Percentiles rank a stretch among this genome's conserved stretches.
Conservation (phyloP, 2,329 filamentous ascomycete genomes). For the Colletotrichum scovillei region DNA sequence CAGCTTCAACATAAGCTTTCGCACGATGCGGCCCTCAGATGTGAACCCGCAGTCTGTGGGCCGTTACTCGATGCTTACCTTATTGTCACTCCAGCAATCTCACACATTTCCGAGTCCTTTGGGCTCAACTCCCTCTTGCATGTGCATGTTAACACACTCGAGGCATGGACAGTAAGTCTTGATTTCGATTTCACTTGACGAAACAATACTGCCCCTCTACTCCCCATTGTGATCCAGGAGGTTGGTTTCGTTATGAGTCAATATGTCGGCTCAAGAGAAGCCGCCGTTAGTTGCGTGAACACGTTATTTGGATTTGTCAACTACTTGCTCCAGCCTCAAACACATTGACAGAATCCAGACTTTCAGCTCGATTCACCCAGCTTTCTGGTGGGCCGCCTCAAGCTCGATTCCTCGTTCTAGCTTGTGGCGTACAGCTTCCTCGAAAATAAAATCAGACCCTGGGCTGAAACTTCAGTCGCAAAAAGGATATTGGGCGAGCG, state of each 20-base stretch:
- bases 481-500: neutral
- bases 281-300: neutral
- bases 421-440: neutral
- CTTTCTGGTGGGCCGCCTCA: neutral
- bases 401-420: neutral
- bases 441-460: neutral
- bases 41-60: neutral
- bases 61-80: neutral
- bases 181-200: neutral
- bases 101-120: neutral
- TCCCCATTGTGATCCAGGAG: neutral
- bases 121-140: neutral
- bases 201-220: neutral
- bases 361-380: neutral
- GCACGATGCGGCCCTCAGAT: conserved; percentile 5
- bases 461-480: no score
- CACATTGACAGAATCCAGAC: neutral
- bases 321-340: neutral
- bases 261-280: neutral
- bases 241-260: neutral
- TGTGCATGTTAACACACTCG: neutral
- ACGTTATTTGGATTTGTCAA: neutral
- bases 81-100: neutral
- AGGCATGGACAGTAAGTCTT: neutral
- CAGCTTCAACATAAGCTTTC: neutral